Conservation (phyloP, 768 basidiomycete genomes). For the Amanita rimosa region DNA sequence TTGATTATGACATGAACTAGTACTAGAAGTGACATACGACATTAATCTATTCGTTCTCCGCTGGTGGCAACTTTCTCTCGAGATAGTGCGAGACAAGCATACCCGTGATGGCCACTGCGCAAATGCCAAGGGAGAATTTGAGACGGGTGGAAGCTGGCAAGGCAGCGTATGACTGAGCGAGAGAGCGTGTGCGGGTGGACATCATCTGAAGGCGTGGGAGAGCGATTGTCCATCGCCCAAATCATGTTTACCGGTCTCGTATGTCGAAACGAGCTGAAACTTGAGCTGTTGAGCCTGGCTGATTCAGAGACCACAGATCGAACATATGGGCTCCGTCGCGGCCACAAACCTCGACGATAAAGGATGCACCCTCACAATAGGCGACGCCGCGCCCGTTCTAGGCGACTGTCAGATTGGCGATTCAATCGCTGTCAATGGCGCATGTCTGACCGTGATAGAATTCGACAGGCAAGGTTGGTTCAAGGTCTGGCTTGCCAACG, state of each 20-base stretch:
- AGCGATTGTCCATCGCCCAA: background rate
- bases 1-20: background rate
- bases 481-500: constrained; percentile 91
- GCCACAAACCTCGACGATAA: constrained; percentile 51
- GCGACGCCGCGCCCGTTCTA: constrained; percentile 60
- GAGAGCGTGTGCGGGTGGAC: constrained; percentile 16
- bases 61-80: constrained; percentile 28
- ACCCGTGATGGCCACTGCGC: constrained; percentile 34
- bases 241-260: constrained; percentile 77
- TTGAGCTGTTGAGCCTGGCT: constrained; percentile 3
- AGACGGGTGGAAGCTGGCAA: constrained; percentile 44
- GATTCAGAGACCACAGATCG: constrained; percentile 44
- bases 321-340: constrained; percentile 74
- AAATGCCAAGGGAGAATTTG: constrained; percentile 35
- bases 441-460: constrained; percentile 84
- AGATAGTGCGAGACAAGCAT: constrained; percentile 38
- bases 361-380: constrained; percentile 78
- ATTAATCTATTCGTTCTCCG: constrained; percentile 8
- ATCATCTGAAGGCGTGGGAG: background rate
- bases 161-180: constrained; percentile 31
- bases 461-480: constrained; percentile 77
- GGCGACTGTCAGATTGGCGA: constrained; percentile 89
- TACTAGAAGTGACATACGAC: constrained; percentile 3
- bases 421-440: constrained; percentile 84
- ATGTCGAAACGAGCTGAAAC: constrained; percentile 14